phyloP scores from a whole-genome alignment of 495 filamentous ascomycete species.

The Apiosordaria backusii region DNA sequence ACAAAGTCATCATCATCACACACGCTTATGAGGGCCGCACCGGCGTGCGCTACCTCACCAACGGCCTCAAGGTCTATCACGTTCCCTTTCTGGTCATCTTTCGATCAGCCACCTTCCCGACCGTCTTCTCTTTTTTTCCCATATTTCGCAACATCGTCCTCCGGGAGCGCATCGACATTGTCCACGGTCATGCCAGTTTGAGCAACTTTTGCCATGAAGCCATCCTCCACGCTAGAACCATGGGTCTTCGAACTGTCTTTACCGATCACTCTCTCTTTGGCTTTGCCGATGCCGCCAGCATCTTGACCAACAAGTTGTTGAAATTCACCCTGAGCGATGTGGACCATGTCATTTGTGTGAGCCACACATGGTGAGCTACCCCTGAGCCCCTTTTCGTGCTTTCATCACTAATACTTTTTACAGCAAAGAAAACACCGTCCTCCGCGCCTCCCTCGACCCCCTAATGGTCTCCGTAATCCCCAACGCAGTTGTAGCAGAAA shows the following conservation, averaged over 20 bases:
- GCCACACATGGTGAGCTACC: constrained; percentile 79
- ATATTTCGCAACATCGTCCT: constrained; percentile 94
- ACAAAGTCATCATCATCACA: constrained; percentile 97
- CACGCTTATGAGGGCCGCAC: constrained; percentile 91
- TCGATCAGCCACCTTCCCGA: constrained; percentile 90
- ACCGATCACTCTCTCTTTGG: constrained; percentile 98
- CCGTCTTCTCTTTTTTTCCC: constrained; percentile 97
- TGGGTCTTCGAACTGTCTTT: constrained; percentile 93
- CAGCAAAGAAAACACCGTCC: constrained; percentile 97
- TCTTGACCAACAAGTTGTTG: constrained; percentile 91
- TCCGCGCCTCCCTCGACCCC: constrained; percentile 90
- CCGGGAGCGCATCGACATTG: constrained; percentile 90
- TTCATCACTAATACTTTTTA: constrained; percentile 13
- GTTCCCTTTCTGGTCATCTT: constrained; percentile 95
- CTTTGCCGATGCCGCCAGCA: constrained; percentile 94
- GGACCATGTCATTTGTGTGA: constrained; percentile 96
- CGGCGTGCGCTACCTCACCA: constrained; percentile 94
- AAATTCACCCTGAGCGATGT: constrained; percentile 97
- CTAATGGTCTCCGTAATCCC: constrained; percentile 97
- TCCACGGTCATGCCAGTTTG: constrained; percentile 90
- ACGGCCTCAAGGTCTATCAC: constrained; percentile 97
- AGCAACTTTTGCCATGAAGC: constrained; percentile 92
- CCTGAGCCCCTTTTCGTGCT: background rate
- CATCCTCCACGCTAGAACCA: constrained; percentile 91
- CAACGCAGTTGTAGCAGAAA: constrained; percentile 94